Base-by-base conservation (phyloP, 306 rosid species). In the Rosa rugosa region DNA sequence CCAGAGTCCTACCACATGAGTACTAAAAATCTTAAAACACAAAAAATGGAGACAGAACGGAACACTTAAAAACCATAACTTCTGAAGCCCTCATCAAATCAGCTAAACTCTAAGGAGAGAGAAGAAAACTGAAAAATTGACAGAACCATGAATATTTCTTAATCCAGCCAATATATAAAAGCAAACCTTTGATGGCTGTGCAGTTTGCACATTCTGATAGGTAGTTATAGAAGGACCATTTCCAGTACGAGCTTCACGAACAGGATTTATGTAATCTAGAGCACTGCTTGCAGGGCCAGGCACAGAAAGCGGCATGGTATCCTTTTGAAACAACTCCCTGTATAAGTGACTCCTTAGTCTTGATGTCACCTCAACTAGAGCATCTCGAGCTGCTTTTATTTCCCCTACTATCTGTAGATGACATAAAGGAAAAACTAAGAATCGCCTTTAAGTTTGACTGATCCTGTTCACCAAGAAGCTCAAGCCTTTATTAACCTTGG, bases 311-410 rank as follows among this genome's bases (percentile, higher is more conserved):
- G 89, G 89, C 51, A 84, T 57, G n/a, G 80, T 77, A 75, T 90
- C 98, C 80, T 88, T 90, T 81, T 85, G 94, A 82, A 83, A 84
- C 72, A 89, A 82, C 77, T 96, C 99, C 86, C 88, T 85, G 75
- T 91, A 96, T 73, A 93, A 46, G 77, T 84, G 86, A 91, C 85
- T 90, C 83, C 98, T 83, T 49, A 96, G 81, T 89, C 98, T 89
- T 65, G 93, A 93, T 22, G 99, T 96, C 88, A 96, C 85, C 88
- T 96, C 99, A 38, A 96, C 91, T 81, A 96, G 88, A 74, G 97
- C 99, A 70, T 91, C 87, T 78, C 99, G 88, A 45, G 99, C 98
- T 41, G 90, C 96, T 87, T 91, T 88, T 78, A 96, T 96, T 84
- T 91, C 99, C 59, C 97, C 99, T 34, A 93, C 86, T 79, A 96